Evolutionary conservation across 2,329 filamentous ascomycete species (phyloP).

Genomic region (Thelonectria discophora): DNA sequence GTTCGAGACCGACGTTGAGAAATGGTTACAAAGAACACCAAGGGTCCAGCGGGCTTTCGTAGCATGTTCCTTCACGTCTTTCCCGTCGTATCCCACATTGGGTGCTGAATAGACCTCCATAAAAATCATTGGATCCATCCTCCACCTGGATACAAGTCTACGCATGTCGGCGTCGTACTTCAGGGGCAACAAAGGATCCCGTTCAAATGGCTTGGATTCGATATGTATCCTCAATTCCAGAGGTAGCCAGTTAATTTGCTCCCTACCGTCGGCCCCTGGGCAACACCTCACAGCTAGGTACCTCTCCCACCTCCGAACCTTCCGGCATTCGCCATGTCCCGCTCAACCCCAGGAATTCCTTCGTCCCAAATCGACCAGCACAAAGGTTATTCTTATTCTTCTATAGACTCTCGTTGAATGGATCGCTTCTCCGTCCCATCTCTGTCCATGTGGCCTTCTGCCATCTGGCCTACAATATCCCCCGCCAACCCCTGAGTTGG

Average conservation of each 20-base stretch:
- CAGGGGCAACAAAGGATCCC: too few species aligned
- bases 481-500: slow-evolving; percentile 30
- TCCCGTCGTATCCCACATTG: too few species aligned
- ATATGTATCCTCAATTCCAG: too few species aligned
- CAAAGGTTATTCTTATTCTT: slow-evolving; percentile 4
- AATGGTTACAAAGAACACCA: background rate
- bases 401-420: slow-evolving; percentile 7
- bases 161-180: too few species aligned
- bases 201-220: too few species aligned
- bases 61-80: too few species aligned
- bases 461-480: background rate
- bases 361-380: background rate
- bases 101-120: too few species aligned
- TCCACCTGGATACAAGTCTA: too few species aligned
- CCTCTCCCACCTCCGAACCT: background rate
- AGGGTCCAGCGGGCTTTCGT: too few species aligned
- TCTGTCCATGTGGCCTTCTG: background rate
- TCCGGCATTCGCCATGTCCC: background rate
- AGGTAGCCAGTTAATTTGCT: background rate
- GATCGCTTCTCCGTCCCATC: background rate
- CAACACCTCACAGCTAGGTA: background rate
- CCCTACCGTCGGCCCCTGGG: background rate
- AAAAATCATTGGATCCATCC: too few species aligned
- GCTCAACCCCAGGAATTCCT: background rate
- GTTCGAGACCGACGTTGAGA: background rate